Evolutionary conservation across 345 rosid species (phyloP).

Genomic region (rapeseed (Brassica napus)): Da-Ae NC_063442.1:39906501-39907000

Average conservation of each 20-base stretch:
- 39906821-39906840: conserved; percentile 24
- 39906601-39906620: not conserved
- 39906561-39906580: conserved; percentile 46
- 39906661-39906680: conserved; percentile 17
- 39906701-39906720: conserved; percentile 30
- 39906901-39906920: conserved; percentile 9
- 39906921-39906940: conserved; percentile 37
- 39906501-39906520: conserved; percentile 77
- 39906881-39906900: conserved; percentile 42
- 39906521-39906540: conserved; percentile 79
- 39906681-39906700: conserved; percentile 25
- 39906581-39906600: conserved; percentile 23
- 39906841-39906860: conserved; percentile 18
- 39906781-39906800: not conserved
- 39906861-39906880: conserved; percentile 31
- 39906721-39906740: conserved; percentile 37
- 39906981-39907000: not conserved
- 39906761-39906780: not conserved
- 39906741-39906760: not conserved
- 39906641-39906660: conserved; percentile 37
- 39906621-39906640: conserved; percentile 24
- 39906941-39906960: conserved; percentile 39
- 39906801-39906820: not conserved
- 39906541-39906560: conserved; percentile 74
- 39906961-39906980: conserved; percentile 1